These are phyloP conservation scores for Oryza brachyantha DNA, from an alignment of 176 grass and related monocot genomes.

Conservation along the genomic window DNA sequence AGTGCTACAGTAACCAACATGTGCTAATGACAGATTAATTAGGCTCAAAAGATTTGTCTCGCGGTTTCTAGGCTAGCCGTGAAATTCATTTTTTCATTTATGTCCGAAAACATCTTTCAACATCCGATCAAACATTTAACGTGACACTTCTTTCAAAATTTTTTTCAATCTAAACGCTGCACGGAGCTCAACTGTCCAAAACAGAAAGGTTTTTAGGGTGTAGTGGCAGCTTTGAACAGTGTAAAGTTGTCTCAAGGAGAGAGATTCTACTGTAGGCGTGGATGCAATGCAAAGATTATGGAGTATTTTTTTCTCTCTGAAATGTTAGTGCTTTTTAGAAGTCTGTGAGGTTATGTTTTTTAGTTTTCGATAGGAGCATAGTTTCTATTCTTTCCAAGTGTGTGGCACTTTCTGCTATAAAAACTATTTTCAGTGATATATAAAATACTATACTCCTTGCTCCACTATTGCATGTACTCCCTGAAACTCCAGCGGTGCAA, in stretches of 20 bases:
- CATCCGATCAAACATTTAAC: no score
- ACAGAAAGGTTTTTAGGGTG: not conserved
- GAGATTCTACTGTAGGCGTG: constrained; percentile 27
- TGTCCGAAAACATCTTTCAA: no score
- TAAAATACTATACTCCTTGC: no score
- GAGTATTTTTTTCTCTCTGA: not conserved
- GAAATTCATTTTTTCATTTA: no score
- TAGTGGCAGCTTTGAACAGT: constrained; percentile 34
- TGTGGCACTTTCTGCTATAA: constrained; percentile 5
- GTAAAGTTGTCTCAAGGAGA: constrained; percentile 6
- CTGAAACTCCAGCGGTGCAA: not conserved
- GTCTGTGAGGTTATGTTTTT: not conserved
- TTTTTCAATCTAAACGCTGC: no score
- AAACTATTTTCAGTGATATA: not conserved
- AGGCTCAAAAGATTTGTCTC: no score
- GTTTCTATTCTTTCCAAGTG: constrained; percentile 36
- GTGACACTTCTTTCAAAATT: no score
- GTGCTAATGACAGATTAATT: no score
- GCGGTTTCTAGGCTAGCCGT: no score
- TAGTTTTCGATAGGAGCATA: not conserved
- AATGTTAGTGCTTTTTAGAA: constrained; percentile 33
- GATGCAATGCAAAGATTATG: not conserved
- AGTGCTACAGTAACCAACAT: no score
- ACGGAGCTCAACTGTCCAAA: not conserved
- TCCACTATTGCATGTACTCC: not conserved